Evolutionary conservation across 139 green algal species (phyloP), one percentile per base, ranked within the genome.

Genomic region (Coccomyxa sp.): DNA sequence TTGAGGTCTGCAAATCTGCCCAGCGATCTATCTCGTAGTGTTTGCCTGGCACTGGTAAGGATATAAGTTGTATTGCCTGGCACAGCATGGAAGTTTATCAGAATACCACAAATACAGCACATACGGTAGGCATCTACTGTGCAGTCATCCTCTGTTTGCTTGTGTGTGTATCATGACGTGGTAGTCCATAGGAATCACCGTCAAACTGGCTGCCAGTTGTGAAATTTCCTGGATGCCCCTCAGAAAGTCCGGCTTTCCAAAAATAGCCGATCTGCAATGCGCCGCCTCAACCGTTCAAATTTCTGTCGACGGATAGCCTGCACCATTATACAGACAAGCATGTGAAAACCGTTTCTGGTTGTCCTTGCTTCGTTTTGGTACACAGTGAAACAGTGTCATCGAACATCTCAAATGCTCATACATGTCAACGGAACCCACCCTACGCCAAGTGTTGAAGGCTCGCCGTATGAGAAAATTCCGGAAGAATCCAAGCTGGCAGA

Each of bases 221-320:
- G 83, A 68, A 23, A 96, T 89, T 82, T 94, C 87, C 32, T 86
- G n/a, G 51, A 96, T 86, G 77, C 85, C 82, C 0, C 85, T 74
- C 27, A 80, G 84, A 84, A 96, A 96, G 27, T 88, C 93, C 31
- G 89, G 88, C 89, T 94, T 94, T n/a, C 91, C 51, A 92, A 82
- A 80, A 96, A 95, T 71, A 95, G 90, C 60, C 80, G 86, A n/a
- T 82, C 82, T 67, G 82, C 82, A 16, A 96, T 90, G 31, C 83
- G n/a, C 21, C 80, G 58, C 21, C 87, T 77, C 17, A 95, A 86
- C 45, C 87, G 87, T 14, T 84, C 86, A 84, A 95, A 96, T 60
- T 91, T 87, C 68, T 90, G 92, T 15, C 88, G 87, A 0, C 92
- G 86, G 27, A 96, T 89, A 16, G 84, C 89, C 90, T 93, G 86